Evolutionary conservation across 345 rosid genomes (phyloP).

Genomic region (Pistacia vera): DNA sequence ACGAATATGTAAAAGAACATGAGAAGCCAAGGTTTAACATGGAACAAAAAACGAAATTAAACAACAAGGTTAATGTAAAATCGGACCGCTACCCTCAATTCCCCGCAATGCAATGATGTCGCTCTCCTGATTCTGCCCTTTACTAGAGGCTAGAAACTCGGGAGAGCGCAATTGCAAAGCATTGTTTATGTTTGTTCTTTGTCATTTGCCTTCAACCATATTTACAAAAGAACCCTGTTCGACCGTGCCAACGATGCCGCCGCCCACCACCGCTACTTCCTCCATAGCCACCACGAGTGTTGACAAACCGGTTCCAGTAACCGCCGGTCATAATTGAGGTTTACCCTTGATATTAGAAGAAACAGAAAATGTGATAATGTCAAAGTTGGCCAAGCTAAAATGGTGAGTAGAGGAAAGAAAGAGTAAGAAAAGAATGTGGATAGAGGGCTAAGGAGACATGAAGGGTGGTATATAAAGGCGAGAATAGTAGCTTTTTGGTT

Average conservation of each 20-base stretch:
- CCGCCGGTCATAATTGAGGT: constrained; percentile 7
- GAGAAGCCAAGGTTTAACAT: constrained; percentile 25
- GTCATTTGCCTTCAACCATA: constrained; percentile 30
- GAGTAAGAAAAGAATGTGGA: constrained; percentile 11
- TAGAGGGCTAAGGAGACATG: constrained; percentile 39
- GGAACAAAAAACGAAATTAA: constrained; percentile 17
- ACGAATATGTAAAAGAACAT: constrained; percentile 15
- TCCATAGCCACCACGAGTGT: constrained; percentile 13
- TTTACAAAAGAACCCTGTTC: constrained; percentile 34
- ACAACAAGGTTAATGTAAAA: constrained; percentile 27
- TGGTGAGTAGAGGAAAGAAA: not conserved
- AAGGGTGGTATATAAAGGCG: constrained; percentile 67
- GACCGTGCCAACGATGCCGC: constrained; percentile 16
- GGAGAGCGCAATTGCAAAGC: constrained; percentile 89
- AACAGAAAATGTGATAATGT: no score
- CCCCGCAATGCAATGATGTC: constrained; percentile 82
- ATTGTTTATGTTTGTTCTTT: constrained; percentile 17
- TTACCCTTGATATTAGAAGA: not conserved
- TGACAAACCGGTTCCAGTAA: constrained; percentile 10
- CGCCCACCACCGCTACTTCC: constrained; percentile 15
- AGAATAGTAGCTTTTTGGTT: constrained; percentile 41
- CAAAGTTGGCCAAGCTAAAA: constrained; percentile 7
- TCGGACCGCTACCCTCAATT: constrained; percentile 97
- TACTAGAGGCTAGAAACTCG: constrained; percentile 43
- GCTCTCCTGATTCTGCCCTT: constrained; percentile 67